These are phyloP conservation scores for Scheffersomyces coipomensis DNA, from an alignment of 805 yeast genomes.

Conservation along the genomic window DNA sequence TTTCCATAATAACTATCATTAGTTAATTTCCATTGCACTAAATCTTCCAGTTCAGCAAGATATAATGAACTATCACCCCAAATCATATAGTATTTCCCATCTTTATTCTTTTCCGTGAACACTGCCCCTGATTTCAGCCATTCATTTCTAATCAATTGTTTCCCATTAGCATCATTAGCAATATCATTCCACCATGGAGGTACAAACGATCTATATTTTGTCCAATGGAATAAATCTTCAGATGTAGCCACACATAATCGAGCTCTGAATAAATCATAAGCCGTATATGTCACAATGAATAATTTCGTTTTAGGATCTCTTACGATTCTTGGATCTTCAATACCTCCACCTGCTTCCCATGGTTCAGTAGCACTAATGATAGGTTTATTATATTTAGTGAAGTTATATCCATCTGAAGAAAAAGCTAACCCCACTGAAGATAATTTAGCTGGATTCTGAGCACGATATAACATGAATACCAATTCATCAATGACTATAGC, in stretches of 20 bases:
- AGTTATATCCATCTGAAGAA: constrained; percentile 37
- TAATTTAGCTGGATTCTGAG: constrained; percentile 31
- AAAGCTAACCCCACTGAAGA: constrained; percentile 41
- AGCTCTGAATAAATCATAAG: constrained; percentile 32
- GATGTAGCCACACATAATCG: constrained; percentile 40
- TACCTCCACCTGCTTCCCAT: constrained; percentile 41
- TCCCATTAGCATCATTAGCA: constrained; percentile 21
- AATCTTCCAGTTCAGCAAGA: constrained; percentile 33
- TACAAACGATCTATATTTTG: constrained; percentile 34
- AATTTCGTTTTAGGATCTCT: constrained; percentile 32
- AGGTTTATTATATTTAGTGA: constrained; percentile 28
- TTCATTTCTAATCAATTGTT: constrained; percentile 22
- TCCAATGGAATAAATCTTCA: constrained; percentile 36
- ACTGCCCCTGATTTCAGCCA: constrained; percentile 46
- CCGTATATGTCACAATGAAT: constrained; percentile 41
- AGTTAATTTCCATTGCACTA: constrained; percentile 30
- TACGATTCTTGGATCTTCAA: constrained; percentile 43
- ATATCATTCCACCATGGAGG: constrained; percentile 32
- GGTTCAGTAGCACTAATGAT: constrained; percentile 34
- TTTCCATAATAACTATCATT: constrained; percentile 15
- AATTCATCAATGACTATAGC: constrained; percentile 39
- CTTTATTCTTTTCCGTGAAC: constrained; percentile 27
- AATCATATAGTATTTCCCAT: constrained; percentile 40
- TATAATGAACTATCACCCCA: constrained; percentile 43
- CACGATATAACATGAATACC: constrained; percentile 37